Evolutionary conservation across 2,329 filamentous ascomycete genomes (phyloP).

Genomic region (Ophiostoma quercus): DNA sequence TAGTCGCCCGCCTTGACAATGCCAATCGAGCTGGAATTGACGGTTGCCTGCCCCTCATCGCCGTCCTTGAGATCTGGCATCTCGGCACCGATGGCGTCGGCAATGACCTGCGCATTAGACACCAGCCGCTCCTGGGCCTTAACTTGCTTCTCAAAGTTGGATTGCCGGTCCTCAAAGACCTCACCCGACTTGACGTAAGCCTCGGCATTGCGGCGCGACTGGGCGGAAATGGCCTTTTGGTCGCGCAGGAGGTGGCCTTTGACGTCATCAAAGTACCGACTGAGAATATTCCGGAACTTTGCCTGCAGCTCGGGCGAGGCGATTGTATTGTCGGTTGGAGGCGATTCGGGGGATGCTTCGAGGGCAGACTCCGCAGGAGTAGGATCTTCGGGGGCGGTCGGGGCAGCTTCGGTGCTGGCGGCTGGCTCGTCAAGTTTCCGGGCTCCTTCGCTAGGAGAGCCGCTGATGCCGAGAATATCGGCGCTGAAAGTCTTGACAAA

Average conservation of each 20-base stretch:
- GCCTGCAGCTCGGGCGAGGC: constrained; percentile 72
- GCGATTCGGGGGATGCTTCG: constrained; percentile 34
- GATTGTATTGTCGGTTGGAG: constrained; percentile 59
- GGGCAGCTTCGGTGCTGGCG: neutral
- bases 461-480: constrained; percentile 83
- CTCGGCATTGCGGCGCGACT: constrained; percentile 92
- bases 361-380: neutral
- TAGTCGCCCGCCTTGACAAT: constrained; percentile 93
- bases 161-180: constrained; percentile 94
- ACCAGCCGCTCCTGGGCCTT: constrained; percentile 89
- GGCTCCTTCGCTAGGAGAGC: constrained; percentile 61
- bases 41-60: constrained; percentile 59
- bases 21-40: constrained; percentile 71
- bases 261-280: constrained; percentile 87
- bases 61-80: constrained; percentile 92
- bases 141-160: constrained; percentile 89
- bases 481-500: constrained; percentile 96
- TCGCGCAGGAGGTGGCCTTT: constrained; percentile 84
- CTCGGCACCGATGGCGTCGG: constrained; percentile 79
- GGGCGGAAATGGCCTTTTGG: constrained; percentile 78
- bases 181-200: constrained; percentile 98
- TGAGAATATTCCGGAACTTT: constrained; percentile 79
- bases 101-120: constrained; percentile 82
- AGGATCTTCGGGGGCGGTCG: neutral
- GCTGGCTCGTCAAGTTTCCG: constrained; percentile 65